Evolutionary conservation across 192 early-diverging fungal genomes (phyloP), one percentile per base, ranked within the genome.

Genomic region (Rhizophagus clarus): DNA sequence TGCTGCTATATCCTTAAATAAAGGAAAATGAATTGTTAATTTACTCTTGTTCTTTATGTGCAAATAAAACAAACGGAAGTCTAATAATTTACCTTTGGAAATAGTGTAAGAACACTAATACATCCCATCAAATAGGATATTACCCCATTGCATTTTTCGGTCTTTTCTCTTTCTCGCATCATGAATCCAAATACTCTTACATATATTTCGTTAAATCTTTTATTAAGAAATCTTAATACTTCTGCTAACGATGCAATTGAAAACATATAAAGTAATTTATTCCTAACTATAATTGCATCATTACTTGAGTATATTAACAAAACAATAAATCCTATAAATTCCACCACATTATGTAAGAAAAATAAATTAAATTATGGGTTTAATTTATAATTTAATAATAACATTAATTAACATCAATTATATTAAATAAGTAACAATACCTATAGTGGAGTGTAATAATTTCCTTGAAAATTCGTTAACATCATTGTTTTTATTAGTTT

Each of bases 391-490:
- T 12, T 1, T 29, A 40, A 61, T 79, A 8, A 62, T 49, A 32
- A 24, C 12, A 28, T 20, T 15, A 61, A 1, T 62, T 49, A 32
- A 24, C 12, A 28, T 20, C n/a, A 61, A 1, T 62, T 49, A 34
- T 20, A 61, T 2, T 7, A 74, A 49, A 15, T 61, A 62, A 64
- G 40, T 32, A 3, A 12, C 4, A 40, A 67, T 82, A 88, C 87
- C 87, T 51, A 88, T 86, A 15, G 85, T 81, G 47, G 84, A 84
- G 63, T 88, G 87, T 64, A 84, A 83, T 5, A 76, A 15, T 72
- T 88, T 88, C 42, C 87, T 70, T 40, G 87, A 83, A 15, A 88
- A 61, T 73, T 88, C 87, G 82, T 83, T 86, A 26, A 80, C 79
- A 26, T 83, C 81, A 75, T 71, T 79, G 5, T 68, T 79, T 12